Conservation (phyloP, 495 filamentous ascomycete genomes). For the Daldinia decipiens region DNA sequence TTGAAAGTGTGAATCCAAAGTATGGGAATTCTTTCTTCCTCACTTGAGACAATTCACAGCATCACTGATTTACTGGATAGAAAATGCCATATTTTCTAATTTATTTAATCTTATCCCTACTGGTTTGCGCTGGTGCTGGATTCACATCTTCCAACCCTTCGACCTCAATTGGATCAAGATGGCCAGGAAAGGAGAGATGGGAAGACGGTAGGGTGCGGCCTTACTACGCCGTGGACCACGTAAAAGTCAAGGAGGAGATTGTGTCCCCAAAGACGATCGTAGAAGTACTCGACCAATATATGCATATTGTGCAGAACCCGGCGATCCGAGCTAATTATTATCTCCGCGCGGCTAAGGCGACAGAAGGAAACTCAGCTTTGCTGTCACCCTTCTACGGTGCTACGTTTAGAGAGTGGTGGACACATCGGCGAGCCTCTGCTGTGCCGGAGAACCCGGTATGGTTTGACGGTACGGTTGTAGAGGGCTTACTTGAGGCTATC, state of each 20-base stretch:
- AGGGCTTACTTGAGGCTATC: neutral
- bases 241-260: neutral
- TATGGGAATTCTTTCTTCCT: neutral
- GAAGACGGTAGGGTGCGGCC: neutral
- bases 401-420: conserved; percentile 10
- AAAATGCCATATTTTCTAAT: neutral
- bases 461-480: conserved; percentile 18
- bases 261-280: neutral
- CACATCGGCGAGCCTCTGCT: neutral
- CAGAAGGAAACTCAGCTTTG: no score
- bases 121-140: neutral
- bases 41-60: no score
- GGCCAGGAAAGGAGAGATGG: neutral
- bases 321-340: conserved; percentile 6
- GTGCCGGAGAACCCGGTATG: neutral
- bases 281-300: conserved; percentile 10
- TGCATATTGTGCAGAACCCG: conserved; percentile 2
- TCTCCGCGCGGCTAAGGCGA: neutral
- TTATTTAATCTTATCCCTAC: neutral
- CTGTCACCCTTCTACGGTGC: neutral
- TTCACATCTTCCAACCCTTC: neutral
- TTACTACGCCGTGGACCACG: neutral
- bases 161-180: neutral
- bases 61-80: neutral
- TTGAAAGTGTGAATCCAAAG: neutral